Conservation (phyloP, 73 alveolate species). For the Tetrahymena thermophila region DNA sequence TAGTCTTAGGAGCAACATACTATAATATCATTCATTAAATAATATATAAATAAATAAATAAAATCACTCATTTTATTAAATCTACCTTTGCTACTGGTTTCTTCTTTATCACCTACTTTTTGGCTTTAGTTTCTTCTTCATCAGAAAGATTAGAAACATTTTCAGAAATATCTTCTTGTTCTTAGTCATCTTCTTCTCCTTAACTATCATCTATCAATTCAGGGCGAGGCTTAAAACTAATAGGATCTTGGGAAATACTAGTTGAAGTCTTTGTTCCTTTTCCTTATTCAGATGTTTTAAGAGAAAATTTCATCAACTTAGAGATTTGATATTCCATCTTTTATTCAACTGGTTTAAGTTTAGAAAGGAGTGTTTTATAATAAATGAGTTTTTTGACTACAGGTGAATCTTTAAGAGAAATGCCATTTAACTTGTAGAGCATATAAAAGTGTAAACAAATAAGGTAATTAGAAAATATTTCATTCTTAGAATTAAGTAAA, state of each 20-base stretch:
- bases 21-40: background rate
- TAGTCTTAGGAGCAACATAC: background rate
- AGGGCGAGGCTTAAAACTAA: background rate
- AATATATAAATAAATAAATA: background rate
- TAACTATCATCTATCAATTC: background rate
- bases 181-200: background rate
- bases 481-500: background rate
- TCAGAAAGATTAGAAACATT: background rate
- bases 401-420: background rate
- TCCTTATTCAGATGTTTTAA: background rate
- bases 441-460: background rate
- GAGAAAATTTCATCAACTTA: background rate
- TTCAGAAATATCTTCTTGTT: background rate
- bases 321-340: background rate
- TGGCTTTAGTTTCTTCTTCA: background rate
- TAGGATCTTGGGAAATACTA: background rate
- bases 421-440: background rate
- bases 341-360: background rate
- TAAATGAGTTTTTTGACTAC: background rate
- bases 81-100: background rate
- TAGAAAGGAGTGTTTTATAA: background rate
- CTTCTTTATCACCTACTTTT: background rate
- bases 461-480: background rate
- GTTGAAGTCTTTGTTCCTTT: background rate
- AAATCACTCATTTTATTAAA: background rate